Evolutionary conservation across 2,329 filamentous ascomycete species (phyloP).

Genomic region (Sporothrix inflata): DNA sequence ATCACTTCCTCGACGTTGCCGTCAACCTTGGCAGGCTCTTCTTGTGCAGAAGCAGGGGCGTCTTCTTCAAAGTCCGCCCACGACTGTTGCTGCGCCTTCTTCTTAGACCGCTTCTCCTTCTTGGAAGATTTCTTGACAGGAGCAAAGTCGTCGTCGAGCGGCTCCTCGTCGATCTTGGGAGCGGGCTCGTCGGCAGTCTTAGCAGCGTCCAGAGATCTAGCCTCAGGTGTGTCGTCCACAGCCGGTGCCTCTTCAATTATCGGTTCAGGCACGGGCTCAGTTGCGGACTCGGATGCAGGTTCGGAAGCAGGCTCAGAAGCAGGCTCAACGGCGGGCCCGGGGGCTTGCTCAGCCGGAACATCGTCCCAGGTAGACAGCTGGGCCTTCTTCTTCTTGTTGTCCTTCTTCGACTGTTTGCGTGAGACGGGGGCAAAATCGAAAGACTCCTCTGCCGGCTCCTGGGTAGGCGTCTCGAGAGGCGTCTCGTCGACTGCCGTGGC

Average conservation of each 20-base stretch:
- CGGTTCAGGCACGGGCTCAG: not conserved
- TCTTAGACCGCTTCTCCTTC: slow-evolving; percentile 24
- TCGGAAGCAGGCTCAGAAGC: not conserved
- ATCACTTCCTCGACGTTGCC: not conserved
- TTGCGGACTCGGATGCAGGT: not conserved
- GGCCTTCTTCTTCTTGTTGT: slow-evolving; percentile 28
- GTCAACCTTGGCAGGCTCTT: not conserved
- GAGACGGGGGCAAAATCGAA: not conserved
- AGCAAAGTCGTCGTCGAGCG: not conserved
- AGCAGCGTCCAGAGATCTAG: not conserved
- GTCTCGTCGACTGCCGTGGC: not conserved
- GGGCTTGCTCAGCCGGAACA: slow-evolving; percentile 3
- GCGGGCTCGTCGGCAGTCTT: not conserved
- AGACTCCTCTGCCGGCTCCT: not conserved
- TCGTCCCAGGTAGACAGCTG: slow-evolving; percentile 7
- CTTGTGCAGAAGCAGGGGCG: not conserved
- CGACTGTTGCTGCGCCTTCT: slow-evolving; percentile 19
- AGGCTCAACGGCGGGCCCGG: not conserved
- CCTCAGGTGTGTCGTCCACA: not conserved
- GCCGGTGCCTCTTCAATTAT: not conserved
- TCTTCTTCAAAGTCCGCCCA: slow-evolving; percentile 18
- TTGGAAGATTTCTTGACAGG: slow-evolving; percentile 15
- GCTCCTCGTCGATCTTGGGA: not conserved
- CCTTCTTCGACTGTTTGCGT: slow-evolving; percentile 28
- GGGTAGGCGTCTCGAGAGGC: not conserved